Evolutionary conservation across 805 yeast species (phyloP), one percentile per base, ranked within the genome.

Genomic region (Ogataea allantospora): DNA sequence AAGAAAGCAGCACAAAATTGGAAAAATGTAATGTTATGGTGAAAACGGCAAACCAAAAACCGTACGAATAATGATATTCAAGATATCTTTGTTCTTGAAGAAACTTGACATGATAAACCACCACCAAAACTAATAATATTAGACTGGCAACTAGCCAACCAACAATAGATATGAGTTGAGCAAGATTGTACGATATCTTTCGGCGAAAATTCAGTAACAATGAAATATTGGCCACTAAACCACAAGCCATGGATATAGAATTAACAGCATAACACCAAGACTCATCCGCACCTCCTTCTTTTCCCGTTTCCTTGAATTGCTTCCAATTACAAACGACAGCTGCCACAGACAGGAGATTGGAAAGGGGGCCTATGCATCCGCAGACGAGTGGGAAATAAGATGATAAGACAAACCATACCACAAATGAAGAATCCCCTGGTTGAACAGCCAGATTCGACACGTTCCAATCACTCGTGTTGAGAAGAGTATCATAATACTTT

Each of bases 331-430:
- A 80, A 0, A 80, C 77, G 11, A 85, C 68, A 5, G 89, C 86
- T 2, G 83, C 78, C 5, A 84, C 66, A 0, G 91, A 82, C 27
- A 79, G 70, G 70, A 84, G 73, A 49, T 85, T 85, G 6, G 91
- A 80, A 18, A 87, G 50, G 0, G 95, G 95, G 0, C 93, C 95
- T 24, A 80, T 51, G 48, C 91, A 83, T 5, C 91, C 88, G 1
- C 89, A 79, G 6, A 82, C 55, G 17, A 87, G 70, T 0, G 96
- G 96, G 46, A 86, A 71, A 48, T 80, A 79, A 2, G 83, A 72
- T 3, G 89, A 78, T 0, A 81, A 59, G 10, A 72, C 51, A 47
- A 82, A 83, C 93, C 95, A 86, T 23, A 57, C 17, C 5, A 54
- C 35, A 27, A 62, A 62, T 13, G 42, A 14, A 1, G 33, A 25